These are phyloP conservation scores for Boletus sp. DNA, from an alignment of 768 basidiomycete genomes.

Conservation along the genomic window DNA sequence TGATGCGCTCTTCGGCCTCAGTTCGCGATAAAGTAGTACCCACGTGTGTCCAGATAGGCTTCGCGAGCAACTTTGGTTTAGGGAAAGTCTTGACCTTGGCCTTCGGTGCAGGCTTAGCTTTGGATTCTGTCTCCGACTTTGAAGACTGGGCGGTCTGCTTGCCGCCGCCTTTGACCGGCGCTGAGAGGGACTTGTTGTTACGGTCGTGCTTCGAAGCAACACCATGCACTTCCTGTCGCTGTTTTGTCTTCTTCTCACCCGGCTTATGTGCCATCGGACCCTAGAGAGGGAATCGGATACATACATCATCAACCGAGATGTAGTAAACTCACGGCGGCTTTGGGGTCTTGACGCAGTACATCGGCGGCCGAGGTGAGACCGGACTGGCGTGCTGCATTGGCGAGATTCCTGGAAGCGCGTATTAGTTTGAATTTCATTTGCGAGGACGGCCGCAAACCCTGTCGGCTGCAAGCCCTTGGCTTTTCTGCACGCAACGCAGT, in stretches of 20 bases:
- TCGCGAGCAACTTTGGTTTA: conserved; percentile 39
- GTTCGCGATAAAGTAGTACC: conserved; percentile 40
- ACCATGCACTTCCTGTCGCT: conserved; percentile 4
- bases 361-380: conserved; percentile 39
- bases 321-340: conserved; percentile 27
- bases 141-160: conserved; percentile 3
- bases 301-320: not conserved
- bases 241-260: conserved; percentile 18
- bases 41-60: conserved; percentile 53
- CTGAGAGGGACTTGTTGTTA: conserved; percentile 10
- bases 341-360: conserved; percentile 33
- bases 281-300: conserved; percentile 17
- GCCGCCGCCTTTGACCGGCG: conserved; percentile 8
- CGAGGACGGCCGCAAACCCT: conserved; percentile 41
- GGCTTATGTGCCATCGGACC: conserved; percentile 28
- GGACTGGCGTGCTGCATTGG: conserved; percentile 35
- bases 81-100: conserved; percentile 25
- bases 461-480: conserved; percentile 55
- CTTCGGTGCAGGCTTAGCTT: conserved; percentile 18
- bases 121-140: conserved; percentile 14
- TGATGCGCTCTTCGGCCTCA: conserved; percentile 58
- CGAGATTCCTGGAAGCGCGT: conserved; percentile 34
- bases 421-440: conserved; percentile 8
- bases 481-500: conserved; percentile 64
- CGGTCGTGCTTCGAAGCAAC: not conserved